These are phyloP conservation scores for Liriodendron chinense DNA, from an alignment of 164 flowering plant genomes.

Conservation along the genomic window DNA sequence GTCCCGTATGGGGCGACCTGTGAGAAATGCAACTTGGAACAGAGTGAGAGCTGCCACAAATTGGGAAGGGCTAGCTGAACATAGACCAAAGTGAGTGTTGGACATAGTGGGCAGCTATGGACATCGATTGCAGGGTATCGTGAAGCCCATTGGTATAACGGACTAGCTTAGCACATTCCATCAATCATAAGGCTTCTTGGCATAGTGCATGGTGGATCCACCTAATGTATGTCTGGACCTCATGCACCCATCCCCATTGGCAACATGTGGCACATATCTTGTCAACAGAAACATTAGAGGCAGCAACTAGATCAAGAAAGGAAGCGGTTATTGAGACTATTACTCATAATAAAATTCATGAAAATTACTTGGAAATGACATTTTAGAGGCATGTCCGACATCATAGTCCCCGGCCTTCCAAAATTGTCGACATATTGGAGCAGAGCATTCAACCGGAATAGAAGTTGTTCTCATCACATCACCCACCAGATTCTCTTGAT, in stretches of 20 bases:
- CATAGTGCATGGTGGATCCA: background rate
- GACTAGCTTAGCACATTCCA: background rate
- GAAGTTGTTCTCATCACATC: constrained; percentile 44
- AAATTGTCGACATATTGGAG: constrained; percentile 75
- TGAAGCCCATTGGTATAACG: background rate
- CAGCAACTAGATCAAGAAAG: background rate
- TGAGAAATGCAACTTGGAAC: background rate
- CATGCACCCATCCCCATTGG: background rate
- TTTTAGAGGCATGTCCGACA: constrained; percentile 32
- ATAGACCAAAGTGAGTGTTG: background rate
- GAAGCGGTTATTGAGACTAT: background rate
- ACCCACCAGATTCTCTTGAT: constrained; percentile 32
- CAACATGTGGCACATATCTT: background rate
- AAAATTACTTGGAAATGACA: constrained; percentile 37
- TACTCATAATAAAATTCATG: background rate
- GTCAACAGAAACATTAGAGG: background rate
- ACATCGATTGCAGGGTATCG: background rate
- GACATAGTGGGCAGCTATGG: background rate
- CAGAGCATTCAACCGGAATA: constrained; percentile 40
- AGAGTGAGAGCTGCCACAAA: background rate
- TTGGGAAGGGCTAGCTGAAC: background rate
- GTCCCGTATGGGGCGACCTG: background rate
- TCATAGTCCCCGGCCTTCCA: constrained; percentile 89
- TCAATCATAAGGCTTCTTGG: background rate
- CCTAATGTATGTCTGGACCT: background rate